Base-by-base conservation (phyloP, 2,329 filamentous ascomycete species). In the Talaromyces piceae region DNA sequence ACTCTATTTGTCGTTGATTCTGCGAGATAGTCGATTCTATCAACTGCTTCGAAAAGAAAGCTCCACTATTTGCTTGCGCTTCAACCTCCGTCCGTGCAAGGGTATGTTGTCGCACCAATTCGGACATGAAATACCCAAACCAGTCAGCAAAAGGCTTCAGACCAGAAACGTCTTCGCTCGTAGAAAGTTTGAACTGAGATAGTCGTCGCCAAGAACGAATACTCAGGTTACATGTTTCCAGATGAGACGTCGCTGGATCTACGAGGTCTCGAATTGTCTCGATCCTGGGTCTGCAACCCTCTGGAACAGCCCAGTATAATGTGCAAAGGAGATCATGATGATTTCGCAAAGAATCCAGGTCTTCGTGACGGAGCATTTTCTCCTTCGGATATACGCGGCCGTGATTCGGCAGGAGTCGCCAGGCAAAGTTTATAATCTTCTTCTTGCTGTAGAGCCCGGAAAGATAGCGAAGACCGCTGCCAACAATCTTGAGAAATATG, bases 311-410 rank as follows among this genome's bases (percentile, higher is more conserved):
- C 70, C 74, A 82, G 60, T 83, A 83, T 12, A 84, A 67, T 3
- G 77, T 79, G 50, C 76, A 79, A 0, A 84, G 70, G 13, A 84
- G 68, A 58, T 83, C 79, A 56, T 82, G 79, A 53, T 84, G 79
- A 56, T 83, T 84, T 45, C 79, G 74, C 43, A 83, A 65, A 1
- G 80, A 78, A 47, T 78, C 74, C 11, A 83, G 65, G 55, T 80
- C 79, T 51, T 75, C 70, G 49, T 76, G 71, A 26, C 70, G 70
- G 12, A 83, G 61, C 4, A 72, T 65, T 53, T 77, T 68, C 25
- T 83, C 80, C 59, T 82, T 83, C 1, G 74, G 78, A 61, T 81
- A 81, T 5, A 68, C 74, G n/a, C 79, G 75, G 3, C 77, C 78
- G 60, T 83, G 79, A 51, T 82, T 83, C 3, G 81, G 81, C 27